A percentile compares a stretch with the other conserved stretches of the same genome.
These are phyloP conservation scores for Albizia julibrissin DNA, from an alignment of 306 rosid species.

Conservation along the genomic window DNA sequence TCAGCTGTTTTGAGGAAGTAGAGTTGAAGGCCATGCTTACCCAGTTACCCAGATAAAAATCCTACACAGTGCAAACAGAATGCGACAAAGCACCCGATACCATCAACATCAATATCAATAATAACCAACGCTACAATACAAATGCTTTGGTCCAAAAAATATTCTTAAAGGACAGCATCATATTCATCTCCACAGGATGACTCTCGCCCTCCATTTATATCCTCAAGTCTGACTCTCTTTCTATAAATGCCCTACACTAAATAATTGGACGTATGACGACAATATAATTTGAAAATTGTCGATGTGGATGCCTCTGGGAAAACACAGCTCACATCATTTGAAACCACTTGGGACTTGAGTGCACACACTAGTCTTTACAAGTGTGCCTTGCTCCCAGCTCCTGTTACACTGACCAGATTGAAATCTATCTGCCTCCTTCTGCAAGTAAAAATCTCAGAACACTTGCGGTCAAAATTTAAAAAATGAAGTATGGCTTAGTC, in stretches of 20 bases:
- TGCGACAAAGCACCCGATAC: background rate
- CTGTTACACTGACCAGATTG: slow-evolving; percentile 20
- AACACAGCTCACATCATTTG: slow-evolving; percentile 10
- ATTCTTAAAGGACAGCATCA: background rate
- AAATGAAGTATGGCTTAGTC: slow-evolving; percentile 19
- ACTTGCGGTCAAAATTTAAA: background rate
- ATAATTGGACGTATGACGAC: background rate
- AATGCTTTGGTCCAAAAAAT: background rate
- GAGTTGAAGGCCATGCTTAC: background rate
- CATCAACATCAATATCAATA: background rate
- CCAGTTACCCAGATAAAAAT: background rate
- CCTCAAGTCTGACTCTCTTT: background rate
- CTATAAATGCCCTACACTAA: background rate
- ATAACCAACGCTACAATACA: background rate
- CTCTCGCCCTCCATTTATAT: background rate
- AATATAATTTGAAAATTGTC: background rate
- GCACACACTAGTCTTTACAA: slow-evolving; percentile 20
- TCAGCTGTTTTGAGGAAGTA: background rate
- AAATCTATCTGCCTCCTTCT: slow-evolving; percentile 13
- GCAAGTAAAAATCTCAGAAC: background rate
- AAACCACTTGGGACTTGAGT: background rate
- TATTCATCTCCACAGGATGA: background rate
- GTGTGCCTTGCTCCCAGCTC: slow-evolving; percentile 24
- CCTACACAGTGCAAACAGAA: background rate
- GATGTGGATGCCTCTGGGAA: background rate